phyloP scores from a whole-genome alignment of 192 early-diverging fungal species.

The Coemansia erecta region DNA sequence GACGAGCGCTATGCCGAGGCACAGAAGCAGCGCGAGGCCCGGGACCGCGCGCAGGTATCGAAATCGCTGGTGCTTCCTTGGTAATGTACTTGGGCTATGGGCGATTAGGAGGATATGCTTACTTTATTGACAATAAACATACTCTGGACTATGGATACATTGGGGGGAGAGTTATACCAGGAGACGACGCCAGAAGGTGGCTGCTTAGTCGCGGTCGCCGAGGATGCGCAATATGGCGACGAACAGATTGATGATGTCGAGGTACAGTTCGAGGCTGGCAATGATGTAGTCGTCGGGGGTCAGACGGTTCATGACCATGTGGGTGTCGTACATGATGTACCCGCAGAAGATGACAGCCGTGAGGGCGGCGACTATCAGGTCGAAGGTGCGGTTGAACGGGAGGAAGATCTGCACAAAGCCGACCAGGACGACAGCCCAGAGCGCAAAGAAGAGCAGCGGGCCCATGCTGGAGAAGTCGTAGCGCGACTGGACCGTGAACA shows the following conservation, averaged over 20 bases:
- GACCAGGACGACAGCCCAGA: constrained; percentile 62
- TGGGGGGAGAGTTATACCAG: no score
- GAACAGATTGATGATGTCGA: constrained; percentile 80
- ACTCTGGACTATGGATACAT: no score
- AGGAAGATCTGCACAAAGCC: constrained; percentile 68
- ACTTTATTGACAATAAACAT: background rate
- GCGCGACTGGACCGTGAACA: constrained; percentile 77
- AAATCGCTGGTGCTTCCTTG: constrained; percentile 35
- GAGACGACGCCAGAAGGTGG: no score
- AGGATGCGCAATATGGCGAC: constrained; percentile 65
- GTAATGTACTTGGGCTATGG: constrained; percentile 7
- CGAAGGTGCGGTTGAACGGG: constrained; percentile 59
- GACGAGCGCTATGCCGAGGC: constrained; percentile 37
- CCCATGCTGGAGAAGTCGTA: constrained; percentile 66
- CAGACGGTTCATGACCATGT: constrained; percentile 63
- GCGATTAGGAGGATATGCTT: no score
- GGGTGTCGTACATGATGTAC: constrained; percentile 77
- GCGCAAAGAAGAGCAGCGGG: constrained; percentile 60
- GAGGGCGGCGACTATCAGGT: constrained; percentile 59
- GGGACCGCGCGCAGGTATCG: constrained; percentile 32
- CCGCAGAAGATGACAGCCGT: constrained; percentile 72
- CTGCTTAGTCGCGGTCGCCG: constrained; percentile 41
- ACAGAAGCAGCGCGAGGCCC: constrained; percentile 44
- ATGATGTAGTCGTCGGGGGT: constrained; percentile 74
- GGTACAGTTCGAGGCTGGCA: constrained; percentile 64